A percentile compares a stretch with the other conserved stretches of the same genome.
phyloP scores from a whole-genome alignment of 2,329 filamentous ascomycete genomes.

The Colletotrichum godetiae region DNA sequence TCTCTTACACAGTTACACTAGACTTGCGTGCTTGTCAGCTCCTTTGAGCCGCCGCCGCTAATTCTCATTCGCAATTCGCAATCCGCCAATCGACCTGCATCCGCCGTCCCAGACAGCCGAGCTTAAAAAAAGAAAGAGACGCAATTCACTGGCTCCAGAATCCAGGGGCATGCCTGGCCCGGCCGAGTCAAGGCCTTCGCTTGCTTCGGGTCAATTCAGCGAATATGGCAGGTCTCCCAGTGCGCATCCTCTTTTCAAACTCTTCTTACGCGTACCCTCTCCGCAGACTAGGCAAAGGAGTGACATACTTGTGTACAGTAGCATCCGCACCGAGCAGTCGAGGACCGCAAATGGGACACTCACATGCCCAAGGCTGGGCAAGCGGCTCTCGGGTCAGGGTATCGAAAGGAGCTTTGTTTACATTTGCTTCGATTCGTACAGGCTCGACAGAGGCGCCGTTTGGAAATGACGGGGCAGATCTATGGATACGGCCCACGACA shows the following conservation, averaged over 20 bases:
- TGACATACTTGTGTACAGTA: neutral
- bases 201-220: constrained; percentile 16
- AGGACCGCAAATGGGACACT: neutral
- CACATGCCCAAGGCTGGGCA: neutral
- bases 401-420: neutral
- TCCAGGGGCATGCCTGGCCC: constrained; percentile 18
- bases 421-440: neutral
- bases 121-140: constrained; percentile 29
- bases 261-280: neutral
- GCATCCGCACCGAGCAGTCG: neutral
- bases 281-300: neutral
- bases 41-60: constrained; percentile 30
- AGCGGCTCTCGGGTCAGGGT: neutral
- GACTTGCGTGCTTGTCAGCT: constrained; percentile 18
- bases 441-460: constrained; percentile 10
- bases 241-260: neutral
- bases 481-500: constrained; percentile 24
- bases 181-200: constrained; percentile 30
- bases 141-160: constrained; percentile 15
- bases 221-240: constrained; percentile 14
- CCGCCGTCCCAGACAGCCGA: constrained; percentile 28
- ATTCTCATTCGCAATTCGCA: constrained; percentile 6
- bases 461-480: constrained; percentile 31
- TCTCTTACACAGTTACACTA: no score
- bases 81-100: constrained; percentile 31